Evolutionary conservation across 1,284 basidiomycete species (phyloP).

Genomic region (Ustilago trichophora): DNA sequence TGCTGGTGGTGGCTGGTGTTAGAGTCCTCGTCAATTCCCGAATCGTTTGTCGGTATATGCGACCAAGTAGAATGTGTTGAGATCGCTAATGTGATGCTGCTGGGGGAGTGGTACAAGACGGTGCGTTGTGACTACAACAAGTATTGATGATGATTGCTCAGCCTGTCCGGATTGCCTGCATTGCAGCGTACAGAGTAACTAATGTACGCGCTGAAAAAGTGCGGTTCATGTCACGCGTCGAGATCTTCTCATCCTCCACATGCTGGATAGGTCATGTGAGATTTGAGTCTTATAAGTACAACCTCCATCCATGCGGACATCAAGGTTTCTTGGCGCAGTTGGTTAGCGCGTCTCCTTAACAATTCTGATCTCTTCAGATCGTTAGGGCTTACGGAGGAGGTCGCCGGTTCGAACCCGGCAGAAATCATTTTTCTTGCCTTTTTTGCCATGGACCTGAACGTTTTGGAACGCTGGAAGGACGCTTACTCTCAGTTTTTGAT

Average conservation of each 20-base stretch:
- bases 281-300: too few species aligned
- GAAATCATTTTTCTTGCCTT: slow-evolving; percentile 32
- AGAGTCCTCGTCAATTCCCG: too few species aligned
- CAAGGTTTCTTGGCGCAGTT: slow-evolving; percentile 50
- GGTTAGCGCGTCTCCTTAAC: slow-evolving; percentile 55
- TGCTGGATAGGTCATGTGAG: too few species aligned
- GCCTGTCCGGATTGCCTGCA: slow-evolving; percentile 3
- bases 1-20: too few species aligned
- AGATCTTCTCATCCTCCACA: background rate
- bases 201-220: background rate
- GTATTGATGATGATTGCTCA: slow-evolving; percentile 8
- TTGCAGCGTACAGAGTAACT: background rate
- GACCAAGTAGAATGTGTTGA: too few species aligned
- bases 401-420: slow-evolving; percentile 53
- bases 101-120: too few species aligned
- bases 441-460: background rate
- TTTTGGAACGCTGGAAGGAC: too few species aligned
- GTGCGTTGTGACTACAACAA: background rate
- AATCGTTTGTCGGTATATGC: too few species aligned
- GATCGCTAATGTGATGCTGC: too few species aligned
- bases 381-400: slow-evolving; percentile 50
- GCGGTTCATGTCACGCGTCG: slow-evolving; percentile 3
- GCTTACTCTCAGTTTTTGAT: too few species aligned
- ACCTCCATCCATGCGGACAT: too few species aligned
- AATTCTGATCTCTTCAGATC: slow-evolving; percentile 23